Conservation (phyloP, 208 protist genomes). For the Spongospora subterranea region DNA sequence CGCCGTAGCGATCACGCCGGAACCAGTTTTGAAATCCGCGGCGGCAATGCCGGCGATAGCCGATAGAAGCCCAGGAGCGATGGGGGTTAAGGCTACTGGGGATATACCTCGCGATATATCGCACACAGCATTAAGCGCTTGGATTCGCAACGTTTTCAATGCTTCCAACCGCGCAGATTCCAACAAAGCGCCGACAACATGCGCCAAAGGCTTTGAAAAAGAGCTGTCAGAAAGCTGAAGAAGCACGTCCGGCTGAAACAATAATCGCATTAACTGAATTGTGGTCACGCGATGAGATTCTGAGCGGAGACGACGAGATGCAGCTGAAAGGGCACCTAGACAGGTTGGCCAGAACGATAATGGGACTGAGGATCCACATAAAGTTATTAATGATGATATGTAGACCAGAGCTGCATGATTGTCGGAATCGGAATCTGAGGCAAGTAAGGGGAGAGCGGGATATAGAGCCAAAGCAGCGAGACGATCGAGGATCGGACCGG, state of each 20-base stretch:
- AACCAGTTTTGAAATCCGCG: constrained; percentile 29
- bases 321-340: constrained; percentile 2
- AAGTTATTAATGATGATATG: neutral
- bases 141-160: constrained; percentile 5
- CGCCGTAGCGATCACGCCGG: neutral
- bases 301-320: neutral
- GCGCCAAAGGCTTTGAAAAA: constrained; percentile 3
- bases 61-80: constrained; percentile 13
- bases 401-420: neutral
- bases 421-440: neutral
- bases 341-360: constrained; percentile 35
- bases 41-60: neutral
- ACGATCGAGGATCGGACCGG: neutral
- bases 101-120: neutral
- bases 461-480: neutral
- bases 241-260: neutral
- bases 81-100: neutral
- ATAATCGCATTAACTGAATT: neutral
- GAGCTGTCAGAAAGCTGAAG: constrained; percentile 17
- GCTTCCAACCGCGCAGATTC: neutral
- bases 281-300: neutral
- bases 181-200: constrained; percentile 20
- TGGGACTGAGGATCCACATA: neutral
- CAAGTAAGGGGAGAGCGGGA: neutral
- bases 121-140: neutral